Base-by-base conservation (phyloP, 495 filamentous ascomycete genomes). In the Sordaria brevicollis region DNA sequence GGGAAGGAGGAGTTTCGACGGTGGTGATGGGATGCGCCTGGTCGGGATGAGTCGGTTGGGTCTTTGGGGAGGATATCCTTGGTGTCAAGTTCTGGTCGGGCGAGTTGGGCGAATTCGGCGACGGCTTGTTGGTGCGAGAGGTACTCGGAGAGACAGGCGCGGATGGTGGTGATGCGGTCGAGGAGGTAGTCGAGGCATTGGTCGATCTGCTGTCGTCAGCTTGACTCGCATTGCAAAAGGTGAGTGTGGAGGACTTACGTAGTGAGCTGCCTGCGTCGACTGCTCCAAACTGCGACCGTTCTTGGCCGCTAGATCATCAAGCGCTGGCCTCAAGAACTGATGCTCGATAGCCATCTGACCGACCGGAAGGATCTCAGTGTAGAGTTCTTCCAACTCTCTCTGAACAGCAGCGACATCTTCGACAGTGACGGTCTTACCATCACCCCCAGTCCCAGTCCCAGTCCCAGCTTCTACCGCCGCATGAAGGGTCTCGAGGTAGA, bases 291-390 rank as follows among this genome's bases (percentile, higher is more conserved):
- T 72, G 65, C 81, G 76, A 34, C 80, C 76, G 66, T 77, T 78
- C 69, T 73, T 81, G 9, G 75, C 74, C 10, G 79, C 76, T 3
- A 83, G 75, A 8, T 73, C 73, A 62, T 77, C 79, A 4, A 89
- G 78, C 17, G 88, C 87, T 1, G 86, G 87, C 71, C 86, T 82
- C 4, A 86, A 77, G 72, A 84, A 88, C 73, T 89, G 84, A 69
- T 90, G 87, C 74, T 86, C 85, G 2, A 83, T 82, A 31, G 86
- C 85, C 82, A 90, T 87, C 70, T 89, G 86, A 3, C 88, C 85
- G 36, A 90, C 80, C 3, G 87, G 83, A 13, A 87, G 82, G 71
- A 90, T 87, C 70, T 90, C 88, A 0, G 86, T 83, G 69, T 88
- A 89, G 4, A 90, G 75, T 15, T 88, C 87, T 38, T 88, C 87